A percentile compares a stretch with the other conserved stretches of the same genome.
phyloP scores from a whole-genome alignment of 2,329 filamentous ascomycete genomes.

The Beauveria asiatica region DNA sequence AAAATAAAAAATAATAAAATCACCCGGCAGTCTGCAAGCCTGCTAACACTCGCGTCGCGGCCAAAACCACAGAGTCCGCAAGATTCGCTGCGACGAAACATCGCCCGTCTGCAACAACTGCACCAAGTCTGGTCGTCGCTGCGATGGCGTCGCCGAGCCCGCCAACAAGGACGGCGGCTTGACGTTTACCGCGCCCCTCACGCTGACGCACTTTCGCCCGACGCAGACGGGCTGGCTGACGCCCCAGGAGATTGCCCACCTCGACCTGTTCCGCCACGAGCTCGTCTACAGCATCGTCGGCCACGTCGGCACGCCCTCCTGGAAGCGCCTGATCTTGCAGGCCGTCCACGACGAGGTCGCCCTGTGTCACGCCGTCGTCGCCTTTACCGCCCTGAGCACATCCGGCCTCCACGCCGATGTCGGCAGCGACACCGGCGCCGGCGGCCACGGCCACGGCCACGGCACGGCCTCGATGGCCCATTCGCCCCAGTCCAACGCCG shows the following conservation, averaged over 20 bases:
- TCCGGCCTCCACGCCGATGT: background rate
- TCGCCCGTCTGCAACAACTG: conserved; percentile 14
- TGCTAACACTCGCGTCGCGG: background rate
- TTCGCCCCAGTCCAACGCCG: background rate
- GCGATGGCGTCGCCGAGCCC: conserved; percentile 13
- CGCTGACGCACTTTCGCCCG: conserved; percentile 13
- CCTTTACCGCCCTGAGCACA: conserved; percentile 12
- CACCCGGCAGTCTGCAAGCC: too few relatives aligned
- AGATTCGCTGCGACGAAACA: conserved; percentile 16
- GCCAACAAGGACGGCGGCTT: conserved; percentile 6
- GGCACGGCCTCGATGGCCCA: background rate
- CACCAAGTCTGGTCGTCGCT: conserved; percentile 12
- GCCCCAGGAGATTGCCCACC: background rate
- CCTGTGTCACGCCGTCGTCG: conserved; percentile 11
- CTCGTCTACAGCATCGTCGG: conserved; percentile 15
- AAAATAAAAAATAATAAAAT: too few relatives aligned
- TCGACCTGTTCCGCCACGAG: conserved; percentile 12
- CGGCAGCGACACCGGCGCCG: background rate
- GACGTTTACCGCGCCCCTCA: conserved; percentile 17
- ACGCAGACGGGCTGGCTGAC: conserved; percentile 12
- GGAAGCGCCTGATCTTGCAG: conserved; percentile 12
- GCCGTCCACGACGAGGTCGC: conserved; percentile 12
- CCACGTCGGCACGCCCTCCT: conserved; percentile 8
- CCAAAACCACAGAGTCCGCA: conserved; percentile 13
- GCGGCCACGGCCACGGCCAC: background rate